These are phyloP conservation scores for Suillus sp. DNA, from an alignment of 768 basidiomycete genomes.

Conservation along the genomic window DNA sequence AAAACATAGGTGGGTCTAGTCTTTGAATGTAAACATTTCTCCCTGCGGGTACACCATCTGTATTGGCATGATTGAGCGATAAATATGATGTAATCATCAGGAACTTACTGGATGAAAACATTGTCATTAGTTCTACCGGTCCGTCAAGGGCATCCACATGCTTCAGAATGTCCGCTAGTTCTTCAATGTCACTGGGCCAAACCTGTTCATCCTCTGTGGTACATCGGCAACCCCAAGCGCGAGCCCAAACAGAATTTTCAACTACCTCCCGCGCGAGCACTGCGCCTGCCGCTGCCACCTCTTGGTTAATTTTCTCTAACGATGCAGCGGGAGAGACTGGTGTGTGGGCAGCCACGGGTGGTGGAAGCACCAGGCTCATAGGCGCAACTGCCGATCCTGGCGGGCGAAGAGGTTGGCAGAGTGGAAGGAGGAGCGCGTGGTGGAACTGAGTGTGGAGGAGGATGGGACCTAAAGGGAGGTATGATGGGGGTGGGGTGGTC, in stretches of 20 bases:
- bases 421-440: slow-evolving; percentile 61
- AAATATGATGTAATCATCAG: slow-evolving; percentile 1
- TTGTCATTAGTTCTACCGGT: slow-evolving; percentile 43
- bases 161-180: slow-evolving; percentile 41
- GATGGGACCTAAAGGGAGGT: slow-evolving; percentile 69
- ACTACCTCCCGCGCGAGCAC: slow-evolving; percentile 69
- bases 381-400: slow-evolving; percentile 55
- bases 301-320: slow-evolving; percentile 61
- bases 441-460: slow-evolving; percentile 71
- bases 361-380: slow-evolving; percentile 43
- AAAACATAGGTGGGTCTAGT: slow-evolving; percentile 58
- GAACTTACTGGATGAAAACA: slow-evolving; percentile 45
- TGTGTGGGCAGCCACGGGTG: slow-evolving; percentile 64
- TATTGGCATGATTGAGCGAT: slow-evolving; percentile 1
- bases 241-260: slow-evolving; percentile 71
- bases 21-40: slow-evolving; percentile 26
- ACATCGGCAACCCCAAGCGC: slow-evolving; percentile 52
- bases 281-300: slow-evolving; percentile 66
- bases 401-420: slow-evolving; percentile 60
- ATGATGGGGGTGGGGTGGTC: slow-evolving; percentile 69
- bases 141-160: slow-evolving; percentile 40
- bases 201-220: slow-evolving; percentile 24
- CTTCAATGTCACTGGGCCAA: slow-evolving; percentile 61
- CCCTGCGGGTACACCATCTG: slow-evolving; percentile 11
- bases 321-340: slow-evolving; percentile 82